Conservation (phyloP, 2,329 filamentous ascomycete genomes). For the Colletotrichum euphorbiae region DNA sequence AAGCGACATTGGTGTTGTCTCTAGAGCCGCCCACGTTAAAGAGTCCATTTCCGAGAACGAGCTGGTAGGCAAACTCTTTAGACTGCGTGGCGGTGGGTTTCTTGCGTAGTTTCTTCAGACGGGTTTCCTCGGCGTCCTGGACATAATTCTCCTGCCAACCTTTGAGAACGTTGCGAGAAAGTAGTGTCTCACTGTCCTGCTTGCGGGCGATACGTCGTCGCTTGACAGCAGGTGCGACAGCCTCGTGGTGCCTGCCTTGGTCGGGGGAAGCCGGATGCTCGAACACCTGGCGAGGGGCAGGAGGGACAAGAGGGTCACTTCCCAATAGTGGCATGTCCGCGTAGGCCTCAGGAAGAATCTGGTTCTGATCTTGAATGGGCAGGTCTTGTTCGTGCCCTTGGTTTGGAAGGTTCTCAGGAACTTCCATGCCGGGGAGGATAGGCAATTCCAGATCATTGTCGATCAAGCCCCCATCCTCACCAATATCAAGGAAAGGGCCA, state of each 20-base stretch:
- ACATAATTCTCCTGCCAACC: slow-evolving; percentile 58
- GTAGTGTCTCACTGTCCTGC: not conserved
- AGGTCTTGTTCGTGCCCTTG: slow-evolving; percentile 36
- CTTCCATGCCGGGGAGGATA: slow-evolving; percentile 46
- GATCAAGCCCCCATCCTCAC: slow-evolving; percentile 62
- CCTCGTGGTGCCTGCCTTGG: not conserved
- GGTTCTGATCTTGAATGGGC: not conserved
- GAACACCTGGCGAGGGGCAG: not conserved
- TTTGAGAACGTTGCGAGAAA: slow-evolving; percentile 12
- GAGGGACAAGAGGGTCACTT: not conserved
- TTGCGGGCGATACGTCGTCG: slow-evolving; percentile 7
- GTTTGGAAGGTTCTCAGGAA: slow-evolving; percentile 5
- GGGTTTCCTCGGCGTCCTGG: slow-evolving; percentile 46
- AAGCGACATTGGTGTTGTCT: slow-evolving; percentile 46
- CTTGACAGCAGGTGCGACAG: slow-evolving; percentile 3
- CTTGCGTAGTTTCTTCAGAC: slow-evolving; percentile 35
- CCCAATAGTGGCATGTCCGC: slow-evolving; percentile 5
- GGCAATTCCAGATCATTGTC: slow-evolving; percentile 60
- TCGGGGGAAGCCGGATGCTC: not conserved
- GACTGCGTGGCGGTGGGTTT: slow-evolving; percentile 50
- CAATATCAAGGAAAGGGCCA: slow-evolving; percentile 62
- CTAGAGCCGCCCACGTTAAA: slow-evolving; percentile 50
- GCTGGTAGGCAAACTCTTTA: slow-evolving; percentile 54
- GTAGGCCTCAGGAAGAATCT: not conserved
- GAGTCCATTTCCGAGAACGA: slow-evolving; percentile 55